These are phyloP conservation scores for Pythium phragmitis DNA, from an alignment of 352 stramenopile genomes.

Conservation along the genomic window DNA sequence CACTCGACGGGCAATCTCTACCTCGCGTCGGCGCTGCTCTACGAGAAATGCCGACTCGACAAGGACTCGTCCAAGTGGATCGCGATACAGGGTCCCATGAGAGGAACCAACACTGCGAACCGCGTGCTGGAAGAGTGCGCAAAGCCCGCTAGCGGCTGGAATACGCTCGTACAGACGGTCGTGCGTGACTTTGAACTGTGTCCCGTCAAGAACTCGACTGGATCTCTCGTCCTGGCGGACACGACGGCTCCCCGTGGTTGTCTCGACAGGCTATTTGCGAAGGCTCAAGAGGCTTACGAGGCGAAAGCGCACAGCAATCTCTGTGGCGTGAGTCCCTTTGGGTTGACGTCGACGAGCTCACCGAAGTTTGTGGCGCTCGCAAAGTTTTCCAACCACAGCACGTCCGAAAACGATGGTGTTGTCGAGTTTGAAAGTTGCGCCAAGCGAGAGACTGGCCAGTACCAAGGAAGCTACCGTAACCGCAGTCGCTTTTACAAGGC, in stretches of 20 bases:
- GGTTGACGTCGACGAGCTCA: slow-evolving; percentile 27
- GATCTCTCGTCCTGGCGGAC: slow-evolving; percentile 29
- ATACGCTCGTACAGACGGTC: slow-evolving; percentile 16
- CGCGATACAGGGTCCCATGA: slow-evolving; percentile 35
- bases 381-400: slow-evolving; percentile 24
- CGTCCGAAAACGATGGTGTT: slow-evolving; percentile 33
- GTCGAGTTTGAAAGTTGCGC: slow-evolving; percentile 40
- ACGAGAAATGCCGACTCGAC: slow-evolving; percentile 32
- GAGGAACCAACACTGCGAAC: slow-evolving; percentile 28
- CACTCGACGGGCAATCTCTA: slow-evolving; percentile 48
- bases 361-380: slow-evolving; percentile 19
- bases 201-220: slow-evolving; percentile 26
- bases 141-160: slow-evolving; percentile 12
- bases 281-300: slow-evolving; percentile 15
- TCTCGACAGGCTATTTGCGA: slow-evolving; percentile 31
- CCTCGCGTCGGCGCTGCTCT: slow-evolving; percentile 28
- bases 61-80: slow-evolving; percentile 38
- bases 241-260: slow-evolving; percentile 4
- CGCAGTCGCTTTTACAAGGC: slow-evolving; percentile 31
- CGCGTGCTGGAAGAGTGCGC: slow-evolving; percentile 21
- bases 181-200: slow-evolving; percentile 30
- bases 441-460: slow-evolving; percentile 1
- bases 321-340: slow-evolving; percentile 37
- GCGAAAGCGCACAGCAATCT: slow-evolving; percentile 29
- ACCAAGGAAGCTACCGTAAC: slow-evolving; percentile 23